Percentiles rank a stretch among this genome's conserved stretches.
phyloP scores from a whole-genome alignment of 2,329 filamentous ascomycete genomes.

The Bretziella fagacearum region DNA sequence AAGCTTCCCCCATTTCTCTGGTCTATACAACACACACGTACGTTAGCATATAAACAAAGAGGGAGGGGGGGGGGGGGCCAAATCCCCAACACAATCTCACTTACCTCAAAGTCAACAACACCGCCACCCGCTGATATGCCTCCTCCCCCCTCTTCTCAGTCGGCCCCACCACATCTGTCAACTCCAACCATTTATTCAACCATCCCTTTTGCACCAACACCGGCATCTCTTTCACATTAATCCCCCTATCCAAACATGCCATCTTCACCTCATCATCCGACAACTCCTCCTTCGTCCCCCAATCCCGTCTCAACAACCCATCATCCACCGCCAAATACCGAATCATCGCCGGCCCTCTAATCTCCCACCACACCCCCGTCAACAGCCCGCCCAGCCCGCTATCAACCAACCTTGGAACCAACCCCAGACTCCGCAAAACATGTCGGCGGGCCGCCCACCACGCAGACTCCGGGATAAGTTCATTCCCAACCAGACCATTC shows the following conservation, averaged over 20 bases:
- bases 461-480: slow-evolving; percentile 1
- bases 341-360: slow-evolving; percentile 36
- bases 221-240: slow-evolving; percentile 38
- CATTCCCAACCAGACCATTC: slow-evolving; percentile 21
- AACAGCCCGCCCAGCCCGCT: slow-evolving; percentile 30
- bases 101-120: slow-evolving; percentile 27
- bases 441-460: slow-evolving; percentile 20
- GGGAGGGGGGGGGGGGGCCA: too few relatives aligned
- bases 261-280: slow-evolving; percentile 47
- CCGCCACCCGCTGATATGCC: slow-evolving; percentile 24
- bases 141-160: slow-evolving; percentile 17
- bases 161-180: slow-evolving; percentile 24
- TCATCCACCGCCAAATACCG: slow-evolving; percentile 57
- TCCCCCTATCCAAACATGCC: slow-evolving; percentile 54
- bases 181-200: slow-evolving; percentile 32
- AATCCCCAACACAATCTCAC: slow-evolving; percentile 14
- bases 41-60: neutral
- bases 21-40: neutral
- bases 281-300: slow-evolving; percentile 39
- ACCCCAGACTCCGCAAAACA: slow-evolving; percentile 27
- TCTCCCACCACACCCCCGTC: slow-evolving; percentile 34
- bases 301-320: slow-evolving; percentile 43
- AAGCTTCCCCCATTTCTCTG: slow-evolving; percentile 4
- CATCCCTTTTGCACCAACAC: slow-evolving; percentile 36
- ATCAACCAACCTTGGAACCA: slow-evolving; percentile 35